Percentiles rank a stretch among this genome's conserved stretches.
phyloP scores from a whole-genome alignment of 805 yeast genomes.

The Pichia pseudocactophila region DNA sequence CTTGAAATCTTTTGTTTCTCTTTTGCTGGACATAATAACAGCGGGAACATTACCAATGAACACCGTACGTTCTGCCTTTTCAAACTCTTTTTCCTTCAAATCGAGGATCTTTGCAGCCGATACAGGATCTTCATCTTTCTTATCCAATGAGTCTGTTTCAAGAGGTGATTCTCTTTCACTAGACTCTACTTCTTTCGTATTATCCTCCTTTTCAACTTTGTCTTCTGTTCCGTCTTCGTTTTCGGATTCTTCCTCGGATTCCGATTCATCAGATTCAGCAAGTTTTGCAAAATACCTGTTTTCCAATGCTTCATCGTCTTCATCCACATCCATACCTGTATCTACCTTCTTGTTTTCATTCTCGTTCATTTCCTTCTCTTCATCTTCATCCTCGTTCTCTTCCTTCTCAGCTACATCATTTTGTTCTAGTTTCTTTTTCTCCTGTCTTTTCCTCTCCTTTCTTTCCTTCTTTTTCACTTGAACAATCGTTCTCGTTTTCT shows the following conservation, averaged over 20 bases:
- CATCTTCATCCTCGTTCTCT: slow-evolving; percentile 15
- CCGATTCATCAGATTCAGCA: slow-evolving; percentile 16
- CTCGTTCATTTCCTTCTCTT: slow-evolving; percentile 19
- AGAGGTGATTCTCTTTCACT: not conserved
- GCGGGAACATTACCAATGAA: slow-evolving; percentile 82
- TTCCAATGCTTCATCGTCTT: slow-evolving; percentile 23
- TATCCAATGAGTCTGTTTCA: slow-evolving; percentile 16
- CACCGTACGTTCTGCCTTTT: slow-evolving; percentile 74
- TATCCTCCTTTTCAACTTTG: slow-evolving; percentile 18
- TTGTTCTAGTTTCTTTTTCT: slow-evolving; percentile 17
- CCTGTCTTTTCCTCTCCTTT: slow-evolving; percentile 15
- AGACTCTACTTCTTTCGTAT: slow-evolving; percentile 7
- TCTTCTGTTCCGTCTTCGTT: slow-evolving; percentile 22
- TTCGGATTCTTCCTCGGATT: slow-evolving; percentile 19
- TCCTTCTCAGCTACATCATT: slow-evolving; percentile 13
- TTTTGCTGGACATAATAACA: slow-evolving; percentile 54
- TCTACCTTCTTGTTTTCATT: slow-evolving; percentile 20
- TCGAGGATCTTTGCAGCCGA: slow-evolving; percentile 43
- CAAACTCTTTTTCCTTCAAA: slow-evolving; percentile 62
- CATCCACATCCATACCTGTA: slow-evolving; percentile 26
- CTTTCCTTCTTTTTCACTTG: slow-evolving; percentile 8
- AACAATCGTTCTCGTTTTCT: slow-evolving; percentile 18
- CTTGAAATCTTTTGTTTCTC: slow-evolving; percentile 54
- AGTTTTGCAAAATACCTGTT: slow-evolving; percentile 16
- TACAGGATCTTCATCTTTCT: slow-evolving; percentile 17